Conservation (phyloP, 192 early-diverging fungal species). For the Dissophora globulifera region DNA sequence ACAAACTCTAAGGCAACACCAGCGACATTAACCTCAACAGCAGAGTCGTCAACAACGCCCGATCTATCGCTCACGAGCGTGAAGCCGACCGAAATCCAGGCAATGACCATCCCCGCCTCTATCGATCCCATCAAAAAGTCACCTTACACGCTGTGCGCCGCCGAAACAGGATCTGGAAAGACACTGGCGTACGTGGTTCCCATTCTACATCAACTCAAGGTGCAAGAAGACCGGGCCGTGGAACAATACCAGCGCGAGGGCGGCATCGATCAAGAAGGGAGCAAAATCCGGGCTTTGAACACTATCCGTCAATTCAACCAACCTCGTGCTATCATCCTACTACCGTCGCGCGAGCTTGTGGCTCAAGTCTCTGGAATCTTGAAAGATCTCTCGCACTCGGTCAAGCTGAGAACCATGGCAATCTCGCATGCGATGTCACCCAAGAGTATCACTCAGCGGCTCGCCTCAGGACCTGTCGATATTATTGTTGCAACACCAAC, state of each 20-base stretch:
- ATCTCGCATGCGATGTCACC: slow-evolving; percentile 63
- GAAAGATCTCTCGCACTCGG: slow-evolving; percentile 76
- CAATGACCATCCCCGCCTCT: slow-evolving; percentile 80
- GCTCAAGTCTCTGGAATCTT: slow-evolving; percentile 77
- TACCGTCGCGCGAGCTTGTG: slow-evolving; percentile 91
- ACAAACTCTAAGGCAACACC: slow-evolving; percentile 6
- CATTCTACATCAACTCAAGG: slow-evolving; percentile 78
- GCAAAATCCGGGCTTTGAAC: slow-evolving; percentile 28
- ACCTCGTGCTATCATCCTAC: slow-evolving; percentile 86
- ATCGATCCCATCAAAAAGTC: slow-evolving; percentile 51
- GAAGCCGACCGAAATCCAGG: slow-evolving; percentile 86
- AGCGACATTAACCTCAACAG: background rate
- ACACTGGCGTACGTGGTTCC: slow-evolving; percentile 90
- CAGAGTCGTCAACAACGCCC: background rate
- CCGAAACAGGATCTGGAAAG: slow-evolving; percentile 94
- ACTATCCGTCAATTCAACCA: slow-evolving; percentile 73
- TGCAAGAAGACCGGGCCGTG: slow-evolving; percentile 64
- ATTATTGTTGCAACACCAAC: slow-evolving; percentile 88
- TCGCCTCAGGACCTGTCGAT: slow-evolving; percentile 78
- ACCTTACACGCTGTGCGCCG: slow-evolving; percentile 75
- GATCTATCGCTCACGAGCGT: slow-evolving; percentile 43
- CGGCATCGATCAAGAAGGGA: slow-evolving; percentile 25
- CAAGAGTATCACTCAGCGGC: slow-evolving; percentile 54
- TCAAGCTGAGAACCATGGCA: slow-evolving; percentile 75
- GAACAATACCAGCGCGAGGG: slow-evolving; percentile 14